Base-by-base conservation (phyloP, 2,329 filamentous ascomycete species). In the Torrubiellomyces zombiae region DNA sequence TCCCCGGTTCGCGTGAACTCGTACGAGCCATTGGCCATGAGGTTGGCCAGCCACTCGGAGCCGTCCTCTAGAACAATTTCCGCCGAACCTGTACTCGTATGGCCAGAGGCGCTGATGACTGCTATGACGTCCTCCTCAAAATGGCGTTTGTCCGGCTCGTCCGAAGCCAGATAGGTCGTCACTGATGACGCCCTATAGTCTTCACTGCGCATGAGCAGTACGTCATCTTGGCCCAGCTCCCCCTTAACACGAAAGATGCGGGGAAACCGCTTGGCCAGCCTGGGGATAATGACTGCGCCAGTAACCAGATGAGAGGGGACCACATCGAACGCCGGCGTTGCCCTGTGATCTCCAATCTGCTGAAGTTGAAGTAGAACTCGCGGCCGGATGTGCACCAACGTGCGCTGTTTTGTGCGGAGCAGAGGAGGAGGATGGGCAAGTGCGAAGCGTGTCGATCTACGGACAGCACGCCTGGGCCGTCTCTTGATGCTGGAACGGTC, bases 351-450 rank as follows among this genome's bases (percentile, higher is more conserved):
- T 20, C 59, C 50, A n/a, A 81, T 45, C 29, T 67, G 61, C 40
- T 83, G 78, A 10, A 85, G 53, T 45, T 86, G 78, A 5, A 85
- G 58, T 5, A 82, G 52, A 11, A 82, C 52, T 26, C 68, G 68
- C 8, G 77, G 75, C 10, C 75, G 67, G 16, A 77, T 58, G 37
- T 75, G 67, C 9, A 76, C 58, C 18, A 81, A 55, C 32, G 75
- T 62, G 14, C 76, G 60, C 41, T 75, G 76, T 40, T 72, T 63
- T 40, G 59, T 55, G 34, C 63, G 51, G 32, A 67, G 43, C 38
- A 61, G 55, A 33, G 75, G 57, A 30, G 75, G 58, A 0, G 78
- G 75, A 34, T 76, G 74, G 21, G 75, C 77, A 20, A 83, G 58
- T 26, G 68, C 58, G 44, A 67, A 82, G 6, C 58, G 62, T 3